These are phyloP conservation scores for Pseudonectria foliicola DNA, from an alignment of 2,329 filamentous ascomycete species.

Conservation along the genomic window DNA sequence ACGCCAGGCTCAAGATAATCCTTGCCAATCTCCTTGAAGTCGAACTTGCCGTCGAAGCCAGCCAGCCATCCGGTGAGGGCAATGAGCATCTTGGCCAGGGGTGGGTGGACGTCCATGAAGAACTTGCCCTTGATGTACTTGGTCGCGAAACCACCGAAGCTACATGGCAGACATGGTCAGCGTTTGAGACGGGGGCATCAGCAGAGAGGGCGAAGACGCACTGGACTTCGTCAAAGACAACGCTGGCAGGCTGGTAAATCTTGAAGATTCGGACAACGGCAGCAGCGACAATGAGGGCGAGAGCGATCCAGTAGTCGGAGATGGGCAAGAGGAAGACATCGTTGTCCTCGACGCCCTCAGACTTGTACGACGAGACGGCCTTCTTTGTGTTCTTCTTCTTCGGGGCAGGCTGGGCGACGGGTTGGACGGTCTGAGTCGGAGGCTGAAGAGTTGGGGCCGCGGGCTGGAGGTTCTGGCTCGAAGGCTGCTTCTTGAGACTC, in stretches of 20 bases:
- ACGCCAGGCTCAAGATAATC: slow-evolving; percentile 93
- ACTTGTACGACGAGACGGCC: slow-evolving; percentile 55
- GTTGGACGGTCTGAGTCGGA: slow-evolving; percentile 10
- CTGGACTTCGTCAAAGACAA: slow-evolving; percentile 99
- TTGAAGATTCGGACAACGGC: slow-evolving; percentile 81
- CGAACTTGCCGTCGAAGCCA: slow-evolving; percentile 91
- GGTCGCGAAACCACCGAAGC: slow-evolving; percentile 94
- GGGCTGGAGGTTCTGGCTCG: background rate
- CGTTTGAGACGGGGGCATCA: slow-evolving; percentile 2
- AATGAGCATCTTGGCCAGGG: slow-evolving; percentile 92
- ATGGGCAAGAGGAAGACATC: slow-evolving; percentile 82
- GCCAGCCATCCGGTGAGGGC: slow-evolving; percentile 91
- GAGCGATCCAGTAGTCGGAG: slow-evolving; percentile 74
- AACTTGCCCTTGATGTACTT: slow-evolving; percentile 99
- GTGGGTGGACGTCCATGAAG: slow-evolving; percentile 99
- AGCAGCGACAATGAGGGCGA: slow-evolving; percentile 66
- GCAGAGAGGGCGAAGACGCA: slow-evolving; percentile 46
- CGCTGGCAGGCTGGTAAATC: slow-evolving; percentile 92
- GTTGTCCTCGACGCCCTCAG: slow-evolving; percentile 77
- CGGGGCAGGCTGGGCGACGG: slow-evolving; percentile 1
- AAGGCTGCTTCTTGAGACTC: slow-evolving; percentile 11
- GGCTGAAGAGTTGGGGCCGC: background rate
- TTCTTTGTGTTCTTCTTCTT: slow-evolving; percentile 26
- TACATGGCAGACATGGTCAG: slow-evolving; percentile 32
- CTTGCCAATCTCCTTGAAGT: slow-evolving; percentile 99